Percentiles rank a stretch among this genome's conserved stretches.
Evolutionary conservation across 805 yeast species (phyloP).

Genomic region (Candida pseudofarinosa): DNA sequence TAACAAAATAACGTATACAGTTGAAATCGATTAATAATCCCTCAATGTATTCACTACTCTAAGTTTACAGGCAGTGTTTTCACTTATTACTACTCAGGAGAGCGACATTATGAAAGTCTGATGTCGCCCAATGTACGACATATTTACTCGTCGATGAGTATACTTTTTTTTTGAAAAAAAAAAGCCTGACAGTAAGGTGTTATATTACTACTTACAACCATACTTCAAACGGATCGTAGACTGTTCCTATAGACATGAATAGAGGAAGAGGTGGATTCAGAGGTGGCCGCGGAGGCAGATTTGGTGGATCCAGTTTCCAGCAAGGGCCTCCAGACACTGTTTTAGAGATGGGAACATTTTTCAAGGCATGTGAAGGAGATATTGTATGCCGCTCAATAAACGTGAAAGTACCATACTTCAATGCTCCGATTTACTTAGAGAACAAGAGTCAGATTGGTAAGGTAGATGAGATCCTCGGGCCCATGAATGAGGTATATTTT

Average conservation of each 20-base stretch:
- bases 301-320: constrained; percentile 70
- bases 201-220: not conserved
- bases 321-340: constrained; percentile 95
- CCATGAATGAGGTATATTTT: constrained; percentile 95
- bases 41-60: too few relatives aligned
- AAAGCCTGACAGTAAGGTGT: constrained; percentile 6
- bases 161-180: constrained; percentile 7
- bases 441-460: constrained; percentile 96
- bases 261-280: constrained; percentile 72
- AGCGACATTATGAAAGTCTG: too few relatives aligned
- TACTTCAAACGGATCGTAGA: not conserved
- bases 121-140: too few relatives aligned
- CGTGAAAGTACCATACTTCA: constrained; percentile 93
- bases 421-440: constrained; percentile 96
- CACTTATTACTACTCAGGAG: too few relatives aligned
- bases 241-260: constrained; percentile 41
- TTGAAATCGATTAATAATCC: too few relatives aligned
- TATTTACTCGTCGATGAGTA: constrained; percentile 8
- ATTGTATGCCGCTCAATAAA: constrained; percentile 94
- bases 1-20: too few relatives aligned
- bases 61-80: too few relatives aligned
- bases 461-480: constrained; percentile 97
- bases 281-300: constrained; percentile 64
- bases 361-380: constrained; percentile 95
- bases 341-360: constrained; percentile 88